Percentiles rank a stretch among this genome's conserved stretches.
Conservation (phyloP, 2,329 filamentous ascomycete species). For the Sporothrix humicola region DNA sequence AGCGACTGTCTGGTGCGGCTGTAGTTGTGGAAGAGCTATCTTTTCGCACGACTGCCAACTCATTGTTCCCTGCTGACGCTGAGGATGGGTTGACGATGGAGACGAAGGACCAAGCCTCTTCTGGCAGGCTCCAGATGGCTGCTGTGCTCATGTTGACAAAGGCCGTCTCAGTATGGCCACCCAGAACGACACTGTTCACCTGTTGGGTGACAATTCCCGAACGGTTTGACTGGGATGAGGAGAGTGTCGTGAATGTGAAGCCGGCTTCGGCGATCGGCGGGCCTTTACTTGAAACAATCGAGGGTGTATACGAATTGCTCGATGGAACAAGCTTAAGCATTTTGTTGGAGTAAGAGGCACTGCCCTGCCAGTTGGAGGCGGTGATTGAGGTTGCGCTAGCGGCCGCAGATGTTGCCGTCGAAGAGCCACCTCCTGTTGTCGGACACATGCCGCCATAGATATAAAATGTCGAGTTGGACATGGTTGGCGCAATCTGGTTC, state of each 20-base stretch:
- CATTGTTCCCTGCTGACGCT: constrained; percentile 51
- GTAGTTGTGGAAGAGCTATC: neutral
- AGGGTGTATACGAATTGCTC: constrained; percentile 46
- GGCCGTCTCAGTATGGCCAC: constrained; percentile 80
- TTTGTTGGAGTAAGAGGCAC: constrained; percentile 77
- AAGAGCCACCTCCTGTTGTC: constrained; percentile 40
- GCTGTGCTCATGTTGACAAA: constrained; percentile 96
- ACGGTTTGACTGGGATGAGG: constrained; percentile 71
- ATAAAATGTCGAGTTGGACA: constrained; percentile 66
- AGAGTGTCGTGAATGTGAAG: constrained; percentile 78
- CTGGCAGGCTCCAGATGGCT: constrained; percentile 83
- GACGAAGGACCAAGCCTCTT: constrained; percentile 85
- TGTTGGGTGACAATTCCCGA: constrained; percentile 69
- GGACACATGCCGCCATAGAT: constrained; percentile 93
- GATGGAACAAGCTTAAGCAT: constrained; percentile 72
- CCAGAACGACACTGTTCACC: constrained; percentile 79
- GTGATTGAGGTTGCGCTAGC: constrained; percentile 44
- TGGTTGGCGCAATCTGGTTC: constrained; percentile 58
- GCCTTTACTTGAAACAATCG: constrained; percentile 56
- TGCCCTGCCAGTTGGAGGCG: constrained; percentile 63
- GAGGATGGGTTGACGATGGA: constrained; percentile 56
- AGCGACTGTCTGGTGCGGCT: constrained; percentile 65
- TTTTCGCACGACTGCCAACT: constrained; percentile 54
- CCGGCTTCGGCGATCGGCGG: constrained; percentile 82
- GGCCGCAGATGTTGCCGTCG: constrained; percentile 40